Conservation (phyloP, 129 eudicot genomes). For the Pittosporum tobira region DNA sequence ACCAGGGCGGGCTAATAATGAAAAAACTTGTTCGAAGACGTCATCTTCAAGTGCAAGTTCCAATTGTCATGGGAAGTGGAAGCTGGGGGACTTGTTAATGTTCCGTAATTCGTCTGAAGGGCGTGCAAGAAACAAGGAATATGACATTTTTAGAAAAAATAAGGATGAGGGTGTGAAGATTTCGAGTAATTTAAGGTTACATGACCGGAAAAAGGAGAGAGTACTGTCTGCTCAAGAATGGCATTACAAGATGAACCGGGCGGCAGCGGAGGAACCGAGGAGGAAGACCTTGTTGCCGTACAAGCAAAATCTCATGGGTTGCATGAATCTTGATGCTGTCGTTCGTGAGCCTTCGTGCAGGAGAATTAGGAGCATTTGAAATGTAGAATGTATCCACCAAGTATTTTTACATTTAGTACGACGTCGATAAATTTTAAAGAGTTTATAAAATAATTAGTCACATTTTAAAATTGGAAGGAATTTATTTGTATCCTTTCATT, state of each 20-base stretch:
- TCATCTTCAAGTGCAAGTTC: neutral
- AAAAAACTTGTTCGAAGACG: neutral
- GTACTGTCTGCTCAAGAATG: neutral
- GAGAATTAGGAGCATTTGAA: too few species aligned
- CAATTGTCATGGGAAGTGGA: slow-evolving; percentile 5
- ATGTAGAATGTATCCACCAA: too few species aligned
- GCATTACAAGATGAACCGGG: slow-evolving; percentile 7
- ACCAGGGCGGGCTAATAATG: neutral
- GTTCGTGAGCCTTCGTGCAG: too few species aligned
- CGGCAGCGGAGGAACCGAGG: slow-evolving; percentile 8
- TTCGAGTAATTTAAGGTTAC: too few species aligned
- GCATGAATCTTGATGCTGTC: neutral
- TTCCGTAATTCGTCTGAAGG: slow-evolving; percentile 15
- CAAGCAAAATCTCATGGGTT: slow-evolving; percentile 7
- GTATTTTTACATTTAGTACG: too few species aligned
- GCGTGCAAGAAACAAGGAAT: neutral
- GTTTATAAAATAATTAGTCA: too few species aligned
- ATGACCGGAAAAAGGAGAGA: neutral
- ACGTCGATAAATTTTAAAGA: too few species aligned
- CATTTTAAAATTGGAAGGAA: too few species aligned
- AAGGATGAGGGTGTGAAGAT: neutral
- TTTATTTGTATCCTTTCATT: too few species aligned
- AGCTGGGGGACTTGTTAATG: slow-evolving; percentile 1
- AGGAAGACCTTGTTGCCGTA: slow-evolving; percentile 10
- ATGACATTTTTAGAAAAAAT: neutral